A percentile compares a stretch with the other conserved stretches of the same genome.
phyloP scores from a whole-genome alignment of 495 filamentous ascomycete species.

The Tuber microsphaerosporum region DNA sequence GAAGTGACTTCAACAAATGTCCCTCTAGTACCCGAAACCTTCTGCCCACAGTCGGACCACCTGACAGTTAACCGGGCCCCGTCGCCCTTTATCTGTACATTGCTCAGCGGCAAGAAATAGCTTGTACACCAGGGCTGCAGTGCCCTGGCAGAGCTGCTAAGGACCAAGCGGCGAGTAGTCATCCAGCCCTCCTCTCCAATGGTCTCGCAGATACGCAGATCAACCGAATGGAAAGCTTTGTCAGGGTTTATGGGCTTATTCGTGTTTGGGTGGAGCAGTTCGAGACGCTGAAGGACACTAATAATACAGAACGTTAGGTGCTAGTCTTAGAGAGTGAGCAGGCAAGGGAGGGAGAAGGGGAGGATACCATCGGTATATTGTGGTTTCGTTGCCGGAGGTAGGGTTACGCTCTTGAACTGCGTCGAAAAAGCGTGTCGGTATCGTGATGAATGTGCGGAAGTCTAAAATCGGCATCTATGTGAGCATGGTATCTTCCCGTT shows the following conservation, averaged over 20 bases:
- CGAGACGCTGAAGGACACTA: not conserved
- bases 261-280: not conserved
- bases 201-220: not conserved
- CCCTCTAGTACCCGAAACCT: not conserved
- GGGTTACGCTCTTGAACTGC: constrained; percentile 6
- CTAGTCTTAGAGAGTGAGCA: not conserved
- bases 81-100: not conserved
- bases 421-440: not conserved
- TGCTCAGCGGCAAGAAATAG: constrained; percentile 9
- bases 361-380: not conserved
- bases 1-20: not conserved
- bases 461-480: not conserved
- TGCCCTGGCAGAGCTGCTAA: not conserved
- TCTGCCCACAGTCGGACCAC: constrained; percentile 4
- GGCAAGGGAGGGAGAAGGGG: not conserved
- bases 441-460: not conserved
- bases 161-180: constrained; percentile 3
- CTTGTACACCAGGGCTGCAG: not conserved
- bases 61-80: not conserved
- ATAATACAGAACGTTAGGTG: not conserved
- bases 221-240: not conserved
- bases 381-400: not conserved
- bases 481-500: not conserved
- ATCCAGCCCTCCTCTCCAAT: constrained; percentile 1
- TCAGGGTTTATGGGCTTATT: not conserved